These are phyloP conservation scores for Ciborinia camelliae DNA, from an alignment of 2,329 filamentous ascomycete genomes.

Conservation along the genomic window DNA sequence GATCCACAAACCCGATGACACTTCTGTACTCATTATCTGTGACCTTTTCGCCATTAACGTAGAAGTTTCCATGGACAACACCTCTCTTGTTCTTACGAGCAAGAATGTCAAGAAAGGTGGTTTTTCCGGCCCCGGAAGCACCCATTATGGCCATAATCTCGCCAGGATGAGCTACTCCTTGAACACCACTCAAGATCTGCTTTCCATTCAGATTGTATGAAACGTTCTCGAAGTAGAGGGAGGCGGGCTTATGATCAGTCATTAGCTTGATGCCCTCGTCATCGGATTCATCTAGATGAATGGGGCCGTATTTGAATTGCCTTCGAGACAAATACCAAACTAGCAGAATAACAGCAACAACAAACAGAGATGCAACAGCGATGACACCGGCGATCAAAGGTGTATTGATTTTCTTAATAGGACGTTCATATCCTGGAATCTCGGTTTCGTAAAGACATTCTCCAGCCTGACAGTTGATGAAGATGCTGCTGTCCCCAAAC, in stretches of 20 bases:
- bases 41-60: slow-evolving; percentile 90
- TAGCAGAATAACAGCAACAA: slow-evolving; percentile 78
- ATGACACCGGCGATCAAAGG: slow-evolving; percentile 94
- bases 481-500: slow-evolving; percentile 89
- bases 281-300: slow-evolving; percentile 83
- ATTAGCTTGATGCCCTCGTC: slow-evolving; percentile 85
- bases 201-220: slow-evolving; percentile 85
- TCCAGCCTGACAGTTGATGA: slow-evolving; percentile 75
- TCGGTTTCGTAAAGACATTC: slow-evolving; percentile 94
- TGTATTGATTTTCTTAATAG: slow-evolving; percentile 93
- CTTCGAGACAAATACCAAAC: slow-evolving; percentile 88
- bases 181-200: slow-evolving; percentile 74
- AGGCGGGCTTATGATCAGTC: slow-evolving; percentile 85
- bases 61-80: slow-evolving; percentile 73
- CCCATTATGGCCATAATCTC: slow-evolving; percentile 98
- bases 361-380: slow-evolving; percentile 76
- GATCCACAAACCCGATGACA: slow-evolving; percentile 94
- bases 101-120: slow-evolving; percentile 92
- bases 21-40: slow-evolving; percentile 80
- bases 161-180: slow-evolving; percentile 87
- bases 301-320: slow-evolving; percentile 64
- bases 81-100: slow-evolving; percentile 97
- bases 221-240: slow-evolving; percentile 84
- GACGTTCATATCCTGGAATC: slow-evolving; percentile 83
- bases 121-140: slow-evolving; percentile 95